phyloP scores from a whole-genome alignment of 352 stramenopile species.

The Phytophthora idaei region DNA sequence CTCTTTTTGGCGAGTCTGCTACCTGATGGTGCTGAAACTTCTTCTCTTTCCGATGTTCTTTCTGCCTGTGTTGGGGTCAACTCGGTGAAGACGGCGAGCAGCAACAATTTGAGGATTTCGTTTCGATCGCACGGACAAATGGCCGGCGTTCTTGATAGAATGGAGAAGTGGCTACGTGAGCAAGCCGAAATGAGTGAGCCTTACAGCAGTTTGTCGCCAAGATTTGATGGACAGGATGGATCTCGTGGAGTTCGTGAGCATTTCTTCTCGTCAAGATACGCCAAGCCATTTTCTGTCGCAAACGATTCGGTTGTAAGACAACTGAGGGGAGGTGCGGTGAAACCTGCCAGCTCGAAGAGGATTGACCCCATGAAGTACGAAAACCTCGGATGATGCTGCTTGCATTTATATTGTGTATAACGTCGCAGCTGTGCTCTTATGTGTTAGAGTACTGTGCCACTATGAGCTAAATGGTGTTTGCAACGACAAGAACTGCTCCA shows the following conservation, averaged over 20 bases:
- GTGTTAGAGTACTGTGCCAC: constrained; percentile 63
- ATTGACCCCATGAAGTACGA: constrained; percentile 68
- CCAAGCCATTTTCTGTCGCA: constrained; percentile 40
- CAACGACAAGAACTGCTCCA: constrained; percentile 73
- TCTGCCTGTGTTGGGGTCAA: constrained; percentile 25
- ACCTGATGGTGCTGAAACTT: constrained; percentile 1
- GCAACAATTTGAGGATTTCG: constrained; percentile 2
- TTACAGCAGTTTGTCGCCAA: constrained; percentile 4
- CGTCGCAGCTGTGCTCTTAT: not conserved
- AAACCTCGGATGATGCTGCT: not conserved
- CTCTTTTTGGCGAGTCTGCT: constrained; percentile 29
- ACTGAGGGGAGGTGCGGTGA: constrained; percentile 20
- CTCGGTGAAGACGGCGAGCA: not conserved
- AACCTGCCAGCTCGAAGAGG: constrained; percentile 16
- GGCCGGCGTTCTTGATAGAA: constrained; percentile 31
- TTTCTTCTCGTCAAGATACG: constrained; percentile 17
- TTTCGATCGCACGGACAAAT: constrained; percentile 42
- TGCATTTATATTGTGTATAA: constrained; percentile 16
- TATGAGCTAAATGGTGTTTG: constrained; percentile 80
- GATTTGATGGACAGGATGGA: not conserved
- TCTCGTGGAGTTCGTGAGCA: not conserved
- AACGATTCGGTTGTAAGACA: constrained; percentile 53
- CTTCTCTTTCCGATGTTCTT: constrained; percentile 35
- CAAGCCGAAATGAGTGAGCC: constrained; percentile 23
- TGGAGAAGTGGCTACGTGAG: constrained; percentile 39